Base-by-base conservation (phyloP, 495 filamentous ascomycete species). In the Arthonia radiata region DNA sequence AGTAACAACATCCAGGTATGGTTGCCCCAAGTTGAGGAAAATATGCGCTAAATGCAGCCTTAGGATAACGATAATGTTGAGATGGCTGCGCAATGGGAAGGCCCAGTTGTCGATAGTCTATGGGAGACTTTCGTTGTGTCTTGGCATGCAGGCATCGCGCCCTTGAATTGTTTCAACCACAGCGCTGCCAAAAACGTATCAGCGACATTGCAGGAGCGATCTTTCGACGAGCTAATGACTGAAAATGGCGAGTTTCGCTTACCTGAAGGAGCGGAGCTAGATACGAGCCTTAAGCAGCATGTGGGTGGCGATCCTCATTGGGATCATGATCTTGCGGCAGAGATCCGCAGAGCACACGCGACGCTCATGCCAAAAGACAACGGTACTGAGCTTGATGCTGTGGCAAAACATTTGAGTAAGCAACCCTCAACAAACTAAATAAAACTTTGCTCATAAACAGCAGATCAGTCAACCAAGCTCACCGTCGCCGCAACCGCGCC, bases 61-160 rank as follows among this genome's bases (percentile, higher is more conserved):
- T 37, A 11, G 50, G 72, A 77, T 32, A 77, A 74, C 29, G 68
- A 74, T 33, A 79, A 79, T 33, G 19, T 76, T 23, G 72, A 79
- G 48, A 82, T 82, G 75, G 61, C 78, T 55, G 48, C 61, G n/a
- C 69, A 74, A 18, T 37, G 80, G 8, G 72, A 82, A 41, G 75
- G 75, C 0, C 66, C 72, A 0, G 70, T 79, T 33, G 72, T 80
- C 1, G 71, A 80, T 39, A 59, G 61, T 2, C 38, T 82, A 18
- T 80, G 76, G 34, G 75, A 82, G 32, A 62, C 62, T 29, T 66
- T 66, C 3, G 43, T 82, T 18, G 52, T 79, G 4, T 69, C 68
- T 0, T 82, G 71, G 72, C 52, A 67, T 24, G 71, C 66, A 27
- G 46, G 53, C 10, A 37, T 76, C 6, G 47, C 74, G 2, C 54